phyloP scores from a whole-genome alignment of 202 grass and related monocot genomes.

The Carex arenaria region DNA sequence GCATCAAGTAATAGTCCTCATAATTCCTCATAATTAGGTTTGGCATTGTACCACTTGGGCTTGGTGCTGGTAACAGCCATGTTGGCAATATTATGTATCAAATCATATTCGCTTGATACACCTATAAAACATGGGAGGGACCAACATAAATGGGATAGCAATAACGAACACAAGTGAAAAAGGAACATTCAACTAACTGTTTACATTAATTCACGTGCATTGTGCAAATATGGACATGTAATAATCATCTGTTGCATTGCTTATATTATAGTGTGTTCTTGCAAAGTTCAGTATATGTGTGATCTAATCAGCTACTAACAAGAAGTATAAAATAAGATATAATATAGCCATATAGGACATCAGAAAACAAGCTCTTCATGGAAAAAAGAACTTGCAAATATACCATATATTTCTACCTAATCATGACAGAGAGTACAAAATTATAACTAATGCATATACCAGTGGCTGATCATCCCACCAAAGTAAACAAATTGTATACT shows the following conservation, averaged over 20 bases:
- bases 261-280: not conserved
- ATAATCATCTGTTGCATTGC: not conserved
- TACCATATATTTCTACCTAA: slow-evolving; percentile 25
- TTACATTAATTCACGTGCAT: not conserved
- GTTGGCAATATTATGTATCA: not conserved
- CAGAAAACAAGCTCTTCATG: not conserved
- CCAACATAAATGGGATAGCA: not conserved
- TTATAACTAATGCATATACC: slow-evolving; percentile 24
- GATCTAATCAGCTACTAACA: not conserved
- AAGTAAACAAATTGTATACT: slow-evolving; percentile 27
- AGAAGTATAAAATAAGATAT: not conserved
- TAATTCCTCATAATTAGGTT: not conserved
- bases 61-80: not conserved
- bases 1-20: not conserved
- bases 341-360: not conserved
- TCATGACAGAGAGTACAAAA: slow-evolving; percentile 10
- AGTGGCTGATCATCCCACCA: not conserved
- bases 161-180: not conserved
- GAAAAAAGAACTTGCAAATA: not conserved
- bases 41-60: not conserved
- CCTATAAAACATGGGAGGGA: not conserved
- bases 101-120: not conserved
- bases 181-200: not conserved
- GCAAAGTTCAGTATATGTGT: not conserved
- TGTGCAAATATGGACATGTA: not conserved